Base-by-base conservation (phyloP, 495 filamentous ascomycete species). In the Xylaria intraflava region DNA sequence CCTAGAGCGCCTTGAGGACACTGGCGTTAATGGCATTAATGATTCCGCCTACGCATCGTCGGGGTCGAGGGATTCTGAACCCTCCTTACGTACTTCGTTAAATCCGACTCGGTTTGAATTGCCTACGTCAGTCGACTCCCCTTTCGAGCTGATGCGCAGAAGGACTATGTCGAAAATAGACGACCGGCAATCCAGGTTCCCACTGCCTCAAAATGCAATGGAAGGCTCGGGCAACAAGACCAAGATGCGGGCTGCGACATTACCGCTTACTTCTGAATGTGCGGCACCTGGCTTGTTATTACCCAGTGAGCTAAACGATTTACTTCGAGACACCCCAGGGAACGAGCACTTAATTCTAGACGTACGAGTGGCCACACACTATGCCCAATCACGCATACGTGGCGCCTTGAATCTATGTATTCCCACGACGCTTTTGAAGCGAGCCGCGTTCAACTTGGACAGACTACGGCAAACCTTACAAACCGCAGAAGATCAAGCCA, bases 401-500 rank as follows among this genome's bases (percentile, higher is more conserved):
- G 84, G 84, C 6, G 89, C 93, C 0, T 68, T 98, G 41, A 97
- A 95, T 69, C 76, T 98, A 11, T 97, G 94, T 56, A 94, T 97
- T 50, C 93, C 93, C 0, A 98, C 93, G 8, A 98, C 92, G 0
- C 70, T 98, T 33, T 71, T 97, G 38, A 98, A 96, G 68, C 78
- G 93, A 47, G 83, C 87, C 9, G 92, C 93, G 0, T 98, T 92
- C 69, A 90, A 92, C 57, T 79, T 94, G n/a, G 75, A 88, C 49
- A 97, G 94, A 61, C 75, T 98, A 16, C 83, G 88, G 52, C 85
- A 88, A 51, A 96, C 89, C 4, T 95, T 98, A 65, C 87, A 88
- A 57, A 81, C 80, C 39, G 81, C 87, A 36, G 68, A 75, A 16
- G 87, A 93, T 50, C 83, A 86, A 61, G 71, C 72, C 16, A 88